Percentiles rank a stretch among this genome's conserved stretches.
phyloP scores from a whole-genome alignment of 306 rosid genomes.

The Castanopsis chinensis region DNA sequence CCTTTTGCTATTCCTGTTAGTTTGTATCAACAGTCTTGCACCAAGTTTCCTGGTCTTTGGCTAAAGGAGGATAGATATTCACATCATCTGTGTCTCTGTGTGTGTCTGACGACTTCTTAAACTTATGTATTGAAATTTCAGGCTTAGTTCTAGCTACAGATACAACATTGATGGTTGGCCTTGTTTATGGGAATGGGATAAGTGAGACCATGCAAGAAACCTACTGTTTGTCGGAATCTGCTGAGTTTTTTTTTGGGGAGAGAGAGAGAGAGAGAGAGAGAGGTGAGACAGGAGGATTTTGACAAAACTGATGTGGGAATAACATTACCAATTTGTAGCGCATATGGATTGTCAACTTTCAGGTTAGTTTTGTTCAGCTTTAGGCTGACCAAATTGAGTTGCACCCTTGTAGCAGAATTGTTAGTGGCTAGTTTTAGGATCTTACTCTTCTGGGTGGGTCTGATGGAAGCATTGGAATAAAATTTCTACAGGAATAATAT shows the following conservation, averaged over 20 bases:
- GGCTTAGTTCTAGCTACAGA: not conserved
- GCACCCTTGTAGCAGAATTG: not conserved
- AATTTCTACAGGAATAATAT: not conserved
- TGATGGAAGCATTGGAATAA: not conserved
- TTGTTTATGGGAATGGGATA: not conserved
- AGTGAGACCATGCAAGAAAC: not conserved
- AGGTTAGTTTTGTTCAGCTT: not conserved
- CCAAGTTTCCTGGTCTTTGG: not conserved
- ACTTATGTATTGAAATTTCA: not conserved
- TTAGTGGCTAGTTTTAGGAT: not conserved
- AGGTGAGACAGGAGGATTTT: not conserved
- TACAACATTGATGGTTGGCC: not conserved
- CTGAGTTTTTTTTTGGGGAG: not conserved
- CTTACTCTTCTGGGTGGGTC: not conserved
- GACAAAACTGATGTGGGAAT: not conserved
- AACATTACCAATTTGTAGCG: not conserved
- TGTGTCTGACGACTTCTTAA: not conserved
- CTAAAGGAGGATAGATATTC: not conserved
- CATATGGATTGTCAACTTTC: not conserved
- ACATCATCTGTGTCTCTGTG: not conserved
- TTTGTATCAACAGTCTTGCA: not conserved
- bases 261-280: not conserved
- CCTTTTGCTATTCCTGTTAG: not conserved
- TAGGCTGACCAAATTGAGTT: not conserved
- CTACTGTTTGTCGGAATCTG: not conserved